A percentile compares a stretch with the other conserved stretches of the same genome.
phyloP scores from a whole-genome alignment of 2,329 filamentous ascomycete species.

The Aspergillus latus region DNA sequence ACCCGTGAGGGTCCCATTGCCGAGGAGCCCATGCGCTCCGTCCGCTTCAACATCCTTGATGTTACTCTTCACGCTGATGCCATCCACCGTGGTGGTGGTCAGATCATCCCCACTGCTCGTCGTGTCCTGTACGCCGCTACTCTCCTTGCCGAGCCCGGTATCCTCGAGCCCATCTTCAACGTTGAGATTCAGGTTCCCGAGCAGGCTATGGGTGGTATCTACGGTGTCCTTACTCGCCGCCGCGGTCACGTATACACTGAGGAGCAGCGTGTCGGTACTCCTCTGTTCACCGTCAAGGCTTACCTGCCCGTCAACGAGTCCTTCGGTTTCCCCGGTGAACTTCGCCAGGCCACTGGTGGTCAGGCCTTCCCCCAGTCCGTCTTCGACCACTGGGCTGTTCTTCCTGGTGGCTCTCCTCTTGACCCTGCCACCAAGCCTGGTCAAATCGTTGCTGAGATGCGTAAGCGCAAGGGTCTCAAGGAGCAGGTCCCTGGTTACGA shows the following conservation, averaged over 20 bases:
- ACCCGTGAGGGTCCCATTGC: conserved; percentile 95
- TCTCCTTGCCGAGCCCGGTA: conserved; percentile 84
- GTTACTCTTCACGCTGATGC: conserved; percentile 99
- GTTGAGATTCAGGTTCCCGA: conserved; percentile 99
- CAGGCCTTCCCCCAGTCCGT: conserved; percentile 99
- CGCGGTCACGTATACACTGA: conserved; percentile 99
- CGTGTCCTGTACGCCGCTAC: conserved; percentile 94
- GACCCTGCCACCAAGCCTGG: conserved; percentile 81
- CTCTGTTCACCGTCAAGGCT: conserved; percentile 98
- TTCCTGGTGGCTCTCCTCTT: conserved; percentile 89
- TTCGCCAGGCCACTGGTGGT: conserved; percentile 87
- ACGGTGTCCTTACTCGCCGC: conserved; percentile 95
- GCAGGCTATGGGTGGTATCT: conserved; percentile 99
- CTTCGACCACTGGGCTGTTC: conserved; percentile 98
- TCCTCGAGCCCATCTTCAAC: conserved; percentile 97
- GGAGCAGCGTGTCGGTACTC: conserved; percentile 97
- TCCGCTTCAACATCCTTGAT: conserved; percentile 99
- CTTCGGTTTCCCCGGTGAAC: conserved; percentile 98
- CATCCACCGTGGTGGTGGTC: conserved; percentile 98
- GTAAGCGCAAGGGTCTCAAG: conserved; percentile 99
- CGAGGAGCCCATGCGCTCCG: conserved; percentile 95
- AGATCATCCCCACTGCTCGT: conserved; percentile 96
- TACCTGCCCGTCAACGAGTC: conserved; percentile 97
- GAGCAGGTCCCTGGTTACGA: conserved; percentile 85
- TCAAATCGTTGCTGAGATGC: conserved; percentile 80